phyloP scores from a whole-genome alignment of 495 filamentous ascomycete genomes.

The Choiromyces venosus region DNA sequence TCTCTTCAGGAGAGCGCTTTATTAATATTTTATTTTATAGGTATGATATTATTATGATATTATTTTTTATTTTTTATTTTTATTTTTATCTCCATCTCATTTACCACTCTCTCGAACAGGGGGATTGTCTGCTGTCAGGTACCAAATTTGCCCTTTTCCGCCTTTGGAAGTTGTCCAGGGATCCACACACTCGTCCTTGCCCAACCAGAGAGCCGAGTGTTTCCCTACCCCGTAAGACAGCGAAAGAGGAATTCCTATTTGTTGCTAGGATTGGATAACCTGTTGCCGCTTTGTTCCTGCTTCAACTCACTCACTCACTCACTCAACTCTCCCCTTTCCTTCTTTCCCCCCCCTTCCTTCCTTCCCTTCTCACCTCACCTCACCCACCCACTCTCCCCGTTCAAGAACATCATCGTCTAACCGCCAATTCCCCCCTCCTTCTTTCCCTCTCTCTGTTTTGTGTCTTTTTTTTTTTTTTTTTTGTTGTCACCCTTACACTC shows the following conservation, averaged over 20 bases:
- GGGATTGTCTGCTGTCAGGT: slow-evolving; percentile 12
- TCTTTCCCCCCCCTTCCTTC: slow-evolving; percentile 15
- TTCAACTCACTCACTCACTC: too few relatives aligned
- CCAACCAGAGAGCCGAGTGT: not conserved
- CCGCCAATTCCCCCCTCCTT: slow-evolving; percentile 19
- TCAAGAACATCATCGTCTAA: slow-evolving; percentile 21
- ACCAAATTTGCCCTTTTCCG: not conserved
- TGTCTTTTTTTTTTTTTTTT: slow-evolving; percentile 27
- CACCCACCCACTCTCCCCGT: not conserved
- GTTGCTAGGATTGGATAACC: slow-evolving; percentile 1
- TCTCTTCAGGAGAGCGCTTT: not conserved
- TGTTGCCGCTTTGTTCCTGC: slow-evolving; percentile 1
- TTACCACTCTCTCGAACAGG: not conserved
- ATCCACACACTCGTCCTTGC: not conserved
- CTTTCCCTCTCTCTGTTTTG: slow-evolving; percentile 22
- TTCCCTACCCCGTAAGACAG: not conserved
- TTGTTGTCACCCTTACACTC: slow-evolving; percentile 14
- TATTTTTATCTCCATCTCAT: slow-evolving; percentile 1
- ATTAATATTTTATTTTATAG: not conserved
- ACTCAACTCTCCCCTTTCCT: slow-evolving; percentile 4
- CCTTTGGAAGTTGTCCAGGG: not conserved
- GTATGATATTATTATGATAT: slow-evolving; percentile 1
- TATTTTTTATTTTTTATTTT: not conserved
- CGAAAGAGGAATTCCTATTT: slow-evolving; percentile 6
- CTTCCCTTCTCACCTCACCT: slow-evolving; percentile 30